Conservation (phyloP, 176 grass and related monocot genomes). For the Guadua angustifolia region DNA sequence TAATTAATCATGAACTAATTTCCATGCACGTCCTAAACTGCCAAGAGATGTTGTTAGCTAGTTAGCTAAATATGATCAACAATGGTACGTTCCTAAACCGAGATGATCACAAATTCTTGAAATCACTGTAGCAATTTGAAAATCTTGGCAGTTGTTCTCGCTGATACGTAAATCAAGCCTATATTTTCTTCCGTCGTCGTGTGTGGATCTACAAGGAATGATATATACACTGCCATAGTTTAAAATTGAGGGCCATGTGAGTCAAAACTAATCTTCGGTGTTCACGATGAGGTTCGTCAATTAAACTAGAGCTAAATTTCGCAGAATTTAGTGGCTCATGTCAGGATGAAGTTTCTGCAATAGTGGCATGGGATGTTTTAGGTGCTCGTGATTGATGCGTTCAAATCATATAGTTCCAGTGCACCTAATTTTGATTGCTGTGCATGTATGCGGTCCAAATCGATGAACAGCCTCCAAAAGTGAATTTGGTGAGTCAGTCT, state of each 20-base stretch:
- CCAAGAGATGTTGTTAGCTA: not conserved
- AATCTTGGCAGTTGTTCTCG: not conserved
- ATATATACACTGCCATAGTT: not conserved
- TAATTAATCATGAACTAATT: not conserved
- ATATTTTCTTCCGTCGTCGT: not conserved
- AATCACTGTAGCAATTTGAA: too few species aligned
- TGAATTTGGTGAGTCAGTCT: not conserved
- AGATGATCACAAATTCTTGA: too few species aligned
- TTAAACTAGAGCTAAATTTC: not conserved
- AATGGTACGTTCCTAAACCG: not conserved
- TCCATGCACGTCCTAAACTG: not conserved
- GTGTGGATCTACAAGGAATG: not conserved
- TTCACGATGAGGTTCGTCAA: not conserved
- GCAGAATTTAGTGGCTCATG: not conserved
- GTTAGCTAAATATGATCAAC: not conserved
- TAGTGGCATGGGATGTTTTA: not conserved
- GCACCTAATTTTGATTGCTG: constrained; percentile 18
- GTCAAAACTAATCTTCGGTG: not conserved
- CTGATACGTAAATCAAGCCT: not conserved
- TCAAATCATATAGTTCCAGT: constrained; percentile 1
- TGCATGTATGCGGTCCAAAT: not conserved
- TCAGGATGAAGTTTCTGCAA: not conserved
- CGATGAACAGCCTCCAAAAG: constrained; percentile 17
- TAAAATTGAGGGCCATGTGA: not conserved
- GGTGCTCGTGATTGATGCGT: constrained; percentile 24